Evolutionary conservation across 2,329 filamentous ascomycete genomes (phyloP).

Genomic region (Venturia asperata): DNA sequence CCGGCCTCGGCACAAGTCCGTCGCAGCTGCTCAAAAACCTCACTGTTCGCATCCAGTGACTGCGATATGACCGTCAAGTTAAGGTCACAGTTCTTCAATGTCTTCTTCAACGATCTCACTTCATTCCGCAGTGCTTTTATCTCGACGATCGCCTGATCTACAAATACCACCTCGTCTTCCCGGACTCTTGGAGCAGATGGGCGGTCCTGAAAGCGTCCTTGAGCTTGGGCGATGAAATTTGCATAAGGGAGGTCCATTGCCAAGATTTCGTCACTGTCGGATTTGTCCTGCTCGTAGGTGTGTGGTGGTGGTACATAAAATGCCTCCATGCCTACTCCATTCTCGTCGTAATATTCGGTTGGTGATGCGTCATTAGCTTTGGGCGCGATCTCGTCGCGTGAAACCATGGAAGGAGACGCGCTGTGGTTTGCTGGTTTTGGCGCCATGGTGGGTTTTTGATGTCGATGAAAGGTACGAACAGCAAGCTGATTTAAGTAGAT

Average conservation of each 20-base stretch:
- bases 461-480: no score
- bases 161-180: background rate
- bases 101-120: background rate
- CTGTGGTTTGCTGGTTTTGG: no score
- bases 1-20: background rate
- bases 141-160: background rate
- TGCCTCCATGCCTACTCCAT: no score
- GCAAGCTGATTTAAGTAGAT: no score
- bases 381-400: no score
- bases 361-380: no score
- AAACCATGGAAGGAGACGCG: no score
- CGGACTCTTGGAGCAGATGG: background rate
- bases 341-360: no score
- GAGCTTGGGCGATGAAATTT: background rate
- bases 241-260: background rate
- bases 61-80: background rate
- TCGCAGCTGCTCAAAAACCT: background rate
- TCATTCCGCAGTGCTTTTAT: background rate
- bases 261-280: no score
- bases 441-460: no score
- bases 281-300: no score
- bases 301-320: no score
- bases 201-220: background rate
- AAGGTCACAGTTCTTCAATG: background rate
- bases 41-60: background rate